These are phyloP conservation scores for Apiospora phragmitis DNA, from an alignment of 2,329 filamentous ascomycete species.

Conservation along the genomic window DNA sequence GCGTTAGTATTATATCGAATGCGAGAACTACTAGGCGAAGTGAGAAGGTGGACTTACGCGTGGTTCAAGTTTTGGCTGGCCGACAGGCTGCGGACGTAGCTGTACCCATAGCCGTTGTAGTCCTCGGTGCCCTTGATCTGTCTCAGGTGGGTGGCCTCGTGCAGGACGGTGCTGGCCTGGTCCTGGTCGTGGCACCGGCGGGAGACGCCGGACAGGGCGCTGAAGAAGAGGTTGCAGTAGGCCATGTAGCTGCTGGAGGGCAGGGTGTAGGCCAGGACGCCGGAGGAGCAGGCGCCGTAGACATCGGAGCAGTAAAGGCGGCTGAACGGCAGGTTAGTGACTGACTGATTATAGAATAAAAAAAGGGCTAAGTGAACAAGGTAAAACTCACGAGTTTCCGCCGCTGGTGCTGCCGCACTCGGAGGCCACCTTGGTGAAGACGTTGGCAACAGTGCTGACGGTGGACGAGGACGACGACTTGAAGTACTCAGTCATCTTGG, in stretches of 20 bases:
- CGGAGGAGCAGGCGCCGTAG: slow-evolving; percentile 33
- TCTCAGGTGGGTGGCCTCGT: slow-evolving; percentile 66
- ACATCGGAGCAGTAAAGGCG: slow-evolving; percentile 19
- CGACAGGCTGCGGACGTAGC: slow-evolving; percentile 49
- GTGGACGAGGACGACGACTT: slow-evolving; percentile 45
- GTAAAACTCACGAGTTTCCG: slow-evolving; percentile 30
- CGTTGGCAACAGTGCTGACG: slow-evolving; percentile 49
- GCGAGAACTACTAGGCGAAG: too few species aligned
- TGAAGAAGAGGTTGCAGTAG: slow-evolving; percentile 64
- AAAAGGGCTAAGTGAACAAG: neutral
- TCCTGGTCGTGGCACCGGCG: slow-evolving; percentile 62
- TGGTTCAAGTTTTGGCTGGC: slow-evolving; percentile 56
- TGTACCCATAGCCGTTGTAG: slow-evolving; percentile 56
- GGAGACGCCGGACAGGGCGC: slow-evolving; percentile 48
- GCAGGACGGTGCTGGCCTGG: slow-evolving; percentile 63
- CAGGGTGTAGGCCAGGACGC: slow-evolving; percentile 63
- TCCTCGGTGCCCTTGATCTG: slow-evolving; percentile 60
- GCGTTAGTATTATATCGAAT: neutral
- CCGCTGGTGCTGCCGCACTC: slow-evolving; percentile 53
- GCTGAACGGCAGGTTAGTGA: neutral
- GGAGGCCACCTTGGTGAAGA: slow-evolving; percentile 49
- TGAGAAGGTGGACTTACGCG: slow-evolving; percentile 35
- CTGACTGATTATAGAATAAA: neutral
- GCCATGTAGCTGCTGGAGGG: slow-evolving; percentile 55
- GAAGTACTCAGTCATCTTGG: slow-evolving; percentile 63